A percentile compares a stretch with the other conserved stretches of the same genome.
Conservation (phyloP, 805 yeast species). For the Yarrowia hollandica region DNA sequence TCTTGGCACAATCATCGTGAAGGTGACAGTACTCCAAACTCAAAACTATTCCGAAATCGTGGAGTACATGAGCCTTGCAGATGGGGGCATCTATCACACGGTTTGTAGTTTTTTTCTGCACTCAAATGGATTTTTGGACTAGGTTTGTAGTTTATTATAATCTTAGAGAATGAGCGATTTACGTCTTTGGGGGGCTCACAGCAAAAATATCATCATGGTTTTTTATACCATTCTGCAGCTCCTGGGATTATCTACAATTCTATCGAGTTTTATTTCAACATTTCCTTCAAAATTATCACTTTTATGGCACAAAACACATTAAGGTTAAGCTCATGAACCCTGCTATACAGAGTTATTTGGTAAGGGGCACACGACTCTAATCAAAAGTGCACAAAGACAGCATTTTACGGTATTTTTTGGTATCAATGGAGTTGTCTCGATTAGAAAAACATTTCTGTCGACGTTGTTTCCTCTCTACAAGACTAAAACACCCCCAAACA, state of each 20-base stretch:
- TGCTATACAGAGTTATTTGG: not conserved
- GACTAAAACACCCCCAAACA: not conserved
- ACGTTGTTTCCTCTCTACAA: not conserved
- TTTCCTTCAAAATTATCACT: not conserved
- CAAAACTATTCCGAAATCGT: constrained; percentile 18
- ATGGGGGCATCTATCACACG: not conserved
- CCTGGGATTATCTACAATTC: not conserved
- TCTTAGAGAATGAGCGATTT: not conserved
- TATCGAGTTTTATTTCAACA: not conserved
- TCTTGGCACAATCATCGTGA: constrained; percentile 10
- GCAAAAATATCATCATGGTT: too few species aligned
- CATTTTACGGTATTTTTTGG: not conserved
- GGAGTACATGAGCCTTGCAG: constrained; percentile 9
- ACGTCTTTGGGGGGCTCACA: not conserved
- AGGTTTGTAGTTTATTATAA: not conserved
- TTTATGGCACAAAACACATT: not conserved
- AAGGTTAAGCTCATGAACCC: constrained; percentile 1
- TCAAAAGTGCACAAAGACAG: not conserved
- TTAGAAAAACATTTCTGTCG: not conserved
- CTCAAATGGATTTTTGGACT: not conserved
- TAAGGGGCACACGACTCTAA: constrained; percentile 11
- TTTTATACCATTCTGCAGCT: not conserved
- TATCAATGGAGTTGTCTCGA: not conserved
- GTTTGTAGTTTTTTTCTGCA: not conserved
- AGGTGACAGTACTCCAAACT: not conserved